Evolutionary conservation across 73 alveolate genomes (phyloP).

Genomic region (Blepharisma japonicum): DNA sequence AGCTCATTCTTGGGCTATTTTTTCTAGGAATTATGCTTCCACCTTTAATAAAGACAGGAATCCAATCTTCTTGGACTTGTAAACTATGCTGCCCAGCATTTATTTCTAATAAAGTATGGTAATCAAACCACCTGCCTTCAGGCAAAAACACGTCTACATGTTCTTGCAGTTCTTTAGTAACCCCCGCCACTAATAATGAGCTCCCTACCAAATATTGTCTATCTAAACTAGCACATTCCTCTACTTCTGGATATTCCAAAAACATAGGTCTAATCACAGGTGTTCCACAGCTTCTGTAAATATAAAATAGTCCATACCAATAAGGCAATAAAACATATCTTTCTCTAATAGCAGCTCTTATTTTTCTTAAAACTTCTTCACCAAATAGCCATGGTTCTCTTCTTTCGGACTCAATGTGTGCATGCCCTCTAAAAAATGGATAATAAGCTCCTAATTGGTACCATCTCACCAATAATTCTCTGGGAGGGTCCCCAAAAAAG

Average conservation of each 20-base stretch:
- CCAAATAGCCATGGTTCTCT: slow-evolving; percentile 97
- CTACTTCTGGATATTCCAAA: not conserved
- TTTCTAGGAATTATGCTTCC: slow-evolving; percentile 13
- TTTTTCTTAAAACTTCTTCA: slow-evolving; percentile 41
- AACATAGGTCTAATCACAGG: slow-evolving; percentile 58
- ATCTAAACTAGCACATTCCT: not conserved
- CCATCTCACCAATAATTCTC: slow-evolving; percentile 70
- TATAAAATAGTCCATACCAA: slow-evolving; percentile 51
- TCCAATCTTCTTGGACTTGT: not conserved
- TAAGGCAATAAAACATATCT: slow-evolving; percentile 58
- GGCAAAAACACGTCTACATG: not conserved
- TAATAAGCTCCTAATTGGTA: slow-evolving; percentile 76
- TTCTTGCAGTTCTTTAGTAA: not conserved
- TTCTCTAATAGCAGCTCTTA: slow-evolving; percentile 51
- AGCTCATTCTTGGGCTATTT: not conserved
- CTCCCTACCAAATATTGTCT: not conserved
- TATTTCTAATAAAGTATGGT: not conserved
- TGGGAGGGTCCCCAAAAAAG: slow-evolving; percentile 66
- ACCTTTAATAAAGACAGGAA: not conserved
- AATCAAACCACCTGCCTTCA: not conserved
- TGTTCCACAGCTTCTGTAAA: slow-evolving; percentile 44
- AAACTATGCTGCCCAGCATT: not conserved
- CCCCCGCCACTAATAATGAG: not conserved
- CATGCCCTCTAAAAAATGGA: slow-evolving; percentile 96
- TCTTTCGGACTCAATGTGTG: slow-evolving; percentile 75